These are phyloP conservation scores for Mycena latifolia DNA, from an alignment of 768 basidiomycete genomes.

Conservation along the genomic window DNA sequence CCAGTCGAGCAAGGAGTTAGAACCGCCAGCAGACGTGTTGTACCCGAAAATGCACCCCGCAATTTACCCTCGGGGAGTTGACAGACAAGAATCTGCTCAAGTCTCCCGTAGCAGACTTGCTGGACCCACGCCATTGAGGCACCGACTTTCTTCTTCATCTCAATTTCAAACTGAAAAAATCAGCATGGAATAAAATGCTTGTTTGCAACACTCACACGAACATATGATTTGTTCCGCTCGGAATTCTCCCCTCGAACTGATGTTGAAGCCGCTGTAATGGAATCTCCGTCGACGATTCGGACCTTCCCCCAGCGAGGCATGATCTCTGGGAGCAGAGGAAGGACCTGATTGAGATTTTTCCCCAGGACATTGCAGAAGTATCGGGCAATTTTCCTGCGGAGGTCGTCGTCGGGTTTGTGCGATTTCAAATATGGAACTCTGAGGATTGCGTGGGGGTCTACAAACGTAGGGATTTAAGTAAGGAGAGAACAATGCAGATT, in stretches of 20 bases:
- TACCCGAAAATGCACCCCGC: slow-evolving; percentile 11
- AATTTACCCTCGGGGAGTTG: slow-evolving; percentile 3
- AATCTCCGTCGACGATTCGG: slow-evolving; percentile 40
- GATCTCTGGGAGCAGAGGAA: slow-evolving; percentile 23
- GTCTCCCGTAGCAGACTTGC: slow-evolving; percentile 27
- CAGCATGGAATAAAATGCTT: neutral
- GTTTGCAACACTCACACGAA: slow-evolving; percentile 31
- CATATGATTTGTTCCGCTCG: slow-evolving; percentile 32
- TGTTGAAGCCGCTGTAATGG: slow-evolving; percentile 25
- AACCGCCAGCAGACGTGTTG: slow-evolving; percentile 19
- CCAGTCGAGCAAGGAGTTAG: slow-evolving; percentile 31
- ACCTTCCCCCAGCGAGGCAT: slow-evolving; percentile 44
- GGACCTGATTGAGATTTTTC: slow-evolving; percentile 3
- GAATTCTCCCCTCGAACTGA: neutral
- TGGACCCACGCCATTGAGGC: neutral
- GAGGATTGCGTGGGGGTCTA: slow-evolving; percentile 38
- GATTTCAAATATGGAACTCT: slow-evolving; percentile 23
- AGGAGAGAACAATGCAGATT: too few species aligned
- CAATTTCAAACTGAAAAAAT: slow-evolving; percentile 21
- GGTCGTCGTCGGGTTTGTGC: slow-evolving; percentile 18
- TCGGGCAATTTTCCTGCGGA: slow-evolving; percentile 29
- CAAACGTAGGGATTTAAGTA: too few species aligned
- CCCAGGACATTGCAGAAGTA: slow-evolving; percentile 35
- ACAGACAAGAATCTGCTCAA: slow-evolving; percentile 35
- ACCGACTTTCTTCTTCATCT: slow-evolving; percentile 2